Conservation (phyloP, 2,329 filamentous ascomycete genomes). For the Nemania sp. region DNA sequence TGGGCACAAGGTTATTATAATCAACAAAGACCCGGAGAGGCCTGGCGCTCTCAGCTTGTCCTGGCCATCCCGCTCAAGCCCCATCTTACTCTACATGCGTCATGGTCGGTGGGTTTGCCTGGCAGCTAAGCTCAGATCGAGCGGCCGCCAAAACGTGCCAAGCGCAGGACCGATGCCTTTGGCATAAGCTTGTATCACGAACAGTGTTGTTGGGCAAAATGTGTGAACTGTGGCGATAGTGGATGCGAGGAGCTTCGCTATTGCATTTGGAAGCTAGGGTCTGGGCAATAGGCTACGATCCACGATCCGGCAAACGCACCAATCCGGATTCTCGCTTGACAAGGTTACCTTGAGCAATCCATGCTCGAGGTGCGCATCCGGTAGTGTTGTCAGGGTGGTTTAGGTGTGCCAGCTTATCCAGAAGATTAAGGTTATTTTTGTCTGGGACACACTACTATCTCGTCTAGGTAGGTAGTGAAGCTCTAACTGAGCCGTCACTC, state of each 20-base stretch:
- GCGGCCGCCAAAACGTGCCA: constrained; percentile 10
- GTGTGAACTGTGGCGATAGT: constrained; percentile 9
- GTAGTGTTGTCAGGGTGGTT: background rate
- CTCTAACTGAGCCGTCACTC: constrained; percentile 2
- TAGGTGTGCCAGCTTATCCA: background rate
- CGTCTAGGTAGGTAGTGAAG: background rate
- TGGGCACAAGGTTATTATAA: constrained; percentile 26
- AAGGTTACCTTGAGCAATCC: background rate
- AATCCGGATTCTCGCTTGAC: constrained; percentile 11
- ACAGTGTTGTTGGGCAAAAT: constrained; percentile 7
- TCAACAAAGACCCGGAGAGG: background rate
- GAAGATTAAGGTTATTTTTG: constrained; percentile 25
- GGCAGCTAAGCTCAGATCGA: constrained; percentile 18
- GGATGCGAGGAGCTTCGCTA: background rate
- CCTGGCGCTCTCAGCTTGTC: background rate
- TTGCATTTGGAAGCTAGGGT: constrained; percentile 22
- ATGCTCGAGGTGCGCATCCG: constrained; percentile 1
- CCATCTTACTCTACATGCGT: constrained; percentile 21
- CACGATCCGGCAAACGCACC: constrained; percentile 24
- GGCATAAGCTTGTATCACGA: constrained; percentile 21
- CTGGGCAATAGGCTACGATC: constrained; percentile 21
- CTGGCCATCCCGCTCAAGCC: constrained; percentile 1
- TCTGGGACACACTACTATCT: background rate
- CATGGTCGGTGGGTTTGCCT: constrained; percentile 10
- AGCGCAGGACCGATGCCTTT: constrained; percentile 12